A percentile compares a stretch with the other conserved stretches of the same genome.
These are phyloP conservation scores for Mycena leptocephala DNA, from an alignment of 768 basidiomycete genomes.

Conservation along the genomic window DNA sequence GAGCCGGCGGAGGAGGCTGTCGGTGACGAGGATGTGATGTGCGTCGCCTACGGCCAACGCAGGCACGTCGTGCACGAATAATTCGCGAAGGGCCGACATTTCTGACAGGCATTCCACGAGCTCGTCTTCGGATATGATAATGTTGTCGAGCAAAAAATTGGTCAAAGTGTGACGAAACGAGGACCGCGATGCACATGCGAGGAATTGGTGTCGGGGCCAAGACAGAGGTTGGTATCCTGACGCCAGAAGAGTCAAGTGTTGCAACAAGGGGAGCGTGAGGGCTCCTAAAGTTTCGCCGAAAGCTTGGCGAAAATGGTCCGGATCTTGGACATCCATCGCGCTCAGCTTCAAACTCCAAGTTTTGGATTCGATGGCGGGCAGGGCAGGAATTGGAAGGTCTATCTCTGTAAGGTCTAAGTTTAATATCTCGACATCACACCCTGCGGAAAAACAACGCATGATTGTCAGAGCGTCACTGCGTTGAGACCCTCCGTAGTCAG, in stretches of 20 bases:
- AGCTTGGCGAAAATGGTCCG: not conserved
- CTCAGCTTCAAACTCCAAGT: too few species aligned
- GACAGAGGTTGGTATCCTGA: not conserved
- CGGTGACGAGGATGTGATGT: not conserved
- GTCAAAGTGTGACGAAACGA: not conserved
- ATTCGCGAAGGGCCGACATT: not conserved
- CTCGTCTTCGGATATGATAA: not conserved
- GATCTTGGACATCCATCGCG: too few species aligned
- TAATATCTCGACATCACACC: too few species aligned
- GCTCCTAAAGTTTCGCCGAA: not conserved
- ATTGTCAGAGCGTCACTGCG: too few species aligned
- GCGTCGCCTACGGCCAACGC: not conserved
- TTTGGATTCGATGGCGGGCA: too few species aligned
- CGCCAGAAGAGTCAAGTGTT: not conserved
- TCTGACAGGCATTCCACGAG: not conserved
- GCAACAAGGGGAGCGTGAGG: not conserved
- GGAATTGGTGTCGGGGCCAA: not conserved
- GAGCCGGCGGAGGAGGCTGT: not conserved
- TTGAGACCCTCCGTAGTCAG: too few species aligned
- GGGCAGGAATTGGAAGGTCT: too few species aligned
- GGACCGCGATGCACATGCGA: not conserved
- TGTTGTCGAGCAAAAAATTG: not conserved
- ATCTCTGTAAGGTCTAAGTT: too few species aligned
- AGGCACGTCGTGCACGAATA: not conserved
- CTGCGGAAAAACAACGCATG: too few species aligned